Evolutionary conservation across 208 protist species (phyloP).

Genomic region (Crithidia bombi): DNA sequence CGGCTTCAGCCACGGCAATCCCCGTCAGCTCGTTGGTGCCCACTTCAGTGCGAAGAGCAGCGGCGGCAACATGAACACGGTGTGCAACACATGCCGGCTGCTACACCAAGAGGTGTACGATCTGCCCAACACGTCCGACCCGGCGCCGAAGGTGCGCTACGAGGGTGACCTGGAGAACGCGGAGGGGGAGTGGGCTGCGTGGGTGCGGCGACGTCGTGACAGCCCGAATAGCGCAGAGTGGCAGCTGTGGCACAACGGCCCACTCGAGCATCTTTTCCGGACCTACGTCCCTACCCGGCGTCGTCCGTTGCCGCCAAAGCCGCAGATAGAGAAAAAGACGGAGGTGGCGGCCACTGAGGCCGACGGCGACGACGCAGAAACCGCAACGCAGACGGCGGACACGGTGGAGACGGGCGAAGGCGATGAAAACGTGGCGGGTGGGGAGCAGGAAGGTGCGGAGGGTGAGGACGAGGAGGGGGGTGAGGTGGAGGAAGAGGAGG

Average conservation of each 20-base stretch:
- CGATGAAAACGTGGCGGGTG: constrained; percentile 11
- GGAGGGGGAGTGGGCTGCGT: constrained; percentile 53
- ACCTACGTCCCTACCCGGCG: constrained; percentile 46
- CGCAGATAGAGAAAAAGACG: constrained; percentile 7
- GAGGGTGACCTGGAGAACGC: constrained; percentile 48
- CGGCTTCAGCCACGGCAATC: neutral
- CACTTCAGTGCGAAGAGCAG: neutral
- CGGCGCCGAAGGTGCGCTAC: constrained; percentile 37
- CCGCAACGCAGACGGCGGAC: neutral
- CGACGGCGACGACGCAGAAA: neutral
- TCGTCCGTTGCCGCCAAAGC: constrained; percentile 28
- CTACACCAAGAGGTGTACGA: constrained; percentile 65
- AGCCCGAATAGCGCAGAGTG: constrained; percentile 84
- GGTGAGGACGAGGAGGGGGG: neutral
- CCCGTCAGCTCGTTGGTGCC: neutral
- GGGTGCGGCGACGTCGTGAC: constrained; percentile 60
- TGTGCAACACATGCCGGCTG: constrained; percentile 34
- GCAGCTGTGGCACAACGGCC: constrained; percentile 85
- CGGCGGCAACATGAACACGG: too few species aligned
- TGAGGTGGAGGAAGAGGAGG: constrained; percentile 10
- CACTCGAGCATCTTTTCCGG: constrained; percentile 57
- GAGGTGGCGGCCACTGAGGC: neutral
- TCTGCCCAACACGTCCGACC: constrained; percentile 49
- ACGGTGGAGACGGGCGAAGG: neutral
- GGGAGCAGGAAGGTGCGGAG: neutral